A percentile compares a stretch with the other conserved stretches of the same genome.
These are phyloP conservation scores for Botrytis squamosa DNA, from an alignment of 2,329 filamentous ascomycete species.

Conservation along the genomic window DNA sequence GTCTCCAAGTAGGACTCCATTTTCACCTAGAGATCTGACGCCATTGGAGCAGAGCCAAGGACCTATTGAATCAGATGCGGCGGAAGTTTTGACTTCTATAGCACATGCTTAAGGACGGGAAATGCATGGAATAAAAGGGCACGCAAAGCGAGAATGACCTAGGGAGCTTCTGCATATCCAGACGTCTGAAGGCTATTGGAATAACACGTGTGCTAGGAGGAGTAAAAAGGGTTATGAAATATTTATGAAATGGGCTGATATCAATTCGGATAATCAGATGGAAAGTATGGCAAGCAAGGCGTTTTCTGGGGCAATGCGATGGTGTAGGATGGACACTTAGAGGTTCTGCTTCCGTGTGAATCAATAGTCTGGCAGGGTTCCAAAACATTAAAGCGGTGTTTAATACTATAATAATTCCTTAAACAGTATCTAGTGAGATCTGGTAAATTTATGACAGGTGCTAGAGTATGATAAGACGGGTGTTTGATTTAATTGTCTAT, in stretches of 20 bases:
- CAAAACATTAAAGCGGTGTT: background rate
- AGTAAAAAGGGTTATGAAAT: background rate
- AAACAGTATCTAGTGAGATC: background rate
- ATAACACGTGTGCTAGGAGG: background rate
- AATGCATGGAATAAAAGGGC: background rate
- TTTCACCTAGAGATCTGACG: constrained; percentile 15
- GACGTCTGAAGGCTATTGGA: background rate
- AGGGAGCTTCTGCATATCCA: background rate
- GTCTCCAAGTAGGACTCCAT: constrained; percentile 18
- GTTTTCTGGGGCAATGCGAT: background rate
- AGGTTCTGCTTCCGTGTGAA: background rate
- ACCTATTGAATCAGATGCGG: constrained; percentile 30
- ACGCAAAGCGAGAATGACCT: background rate
- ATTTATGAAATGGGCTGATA: background rate
- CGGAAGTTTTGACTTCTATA: constrained; percentile 34
- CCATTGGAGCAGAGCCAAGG: constrained; percentile 22
- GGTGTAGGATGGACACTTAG: background rate
- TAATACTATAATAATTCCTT: background rate
- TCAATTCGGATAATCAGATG: background rate
- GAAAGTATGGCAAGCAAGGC: background rate
- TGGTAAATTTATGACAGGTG: background rate
- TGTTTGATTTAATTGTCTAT: background rate
- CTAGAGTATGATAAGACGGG: background rate
- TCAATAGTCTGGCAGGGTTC: background rate
- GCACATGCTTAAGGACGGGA: constrained; percentile 27